phyloP scores from a whole-genome alignment of 306 rosid genomes.

The Neltuma alba region DNA sequence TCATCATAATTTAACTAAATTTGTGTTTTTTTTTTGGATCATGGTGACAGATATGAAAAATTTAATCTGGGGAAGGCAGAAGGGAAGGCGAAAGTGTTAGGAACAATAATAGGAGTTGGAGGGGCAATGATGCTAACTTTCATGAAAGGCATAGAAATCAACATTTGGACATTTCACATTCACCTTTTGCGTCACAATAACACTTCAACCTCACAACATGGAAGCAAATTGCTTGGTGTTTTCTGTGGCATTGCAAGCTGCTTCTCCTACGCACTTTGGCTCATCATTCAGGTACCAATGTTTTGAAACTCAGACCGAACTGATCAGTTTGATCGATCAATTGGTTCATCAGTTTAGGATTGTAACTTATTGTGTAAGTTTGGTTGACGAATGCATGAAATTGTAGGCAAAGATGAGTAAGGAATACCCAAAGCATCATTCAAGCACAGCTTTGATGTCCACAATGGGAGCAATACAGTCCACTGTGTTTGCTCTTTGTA shows the following conservation, averaged over 20 bases:
- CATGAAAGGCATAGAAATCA: slow-evolving; percentile 44
- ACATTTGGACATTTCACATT: slow-evolving; percentile 42
- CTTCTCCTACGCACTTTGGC: slow-evolving; percentile 46
- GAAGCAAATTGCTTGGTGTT: slow-evolving; percentile 41
- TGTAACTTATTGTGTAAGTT: neutral
- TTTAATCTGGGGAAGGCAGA: slow-evolving; percentile 25
- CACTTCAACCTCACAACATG: slow-evolving; percentile 2
- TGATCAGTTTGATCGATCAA: neutral
- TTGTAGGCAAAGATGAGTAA: slow-evolving; percentile 57
- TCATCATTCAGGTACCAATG: slow-evolving; percentile 44
- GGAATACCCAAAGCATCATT: slow-evolving; percentile 48
- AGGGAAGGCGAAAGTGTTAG: slow-evolving; percentile 47
- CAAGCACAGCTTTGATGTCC: slow-evolving; percentile 73
- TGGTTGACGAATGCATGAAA: neutral
- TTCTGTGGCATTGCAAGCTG: slow-evolving; percentile 48
- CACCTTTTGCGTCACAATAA: slow-evolving; percentile 41
- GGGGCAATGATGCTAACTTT: slow-evolving; percentile 50
- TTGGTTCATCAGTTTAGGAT: no score
- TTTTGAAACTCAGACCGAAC: neutral
- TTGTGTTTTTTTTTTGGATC: neutral
- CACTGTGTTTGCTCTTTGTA: slow-evolving; percentile 47
- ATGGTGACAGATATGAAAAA: slow-evolving; percentile 24
- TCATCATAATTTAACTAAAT: no score
- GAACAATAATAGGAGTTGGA: slow-evolving; percentile 45
- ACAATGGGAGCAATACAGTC: slow-evolving; percentile 66